Base-by-base conservation (phyloP, 441 rosid genomes). In the Brassica balearica region DNA sequence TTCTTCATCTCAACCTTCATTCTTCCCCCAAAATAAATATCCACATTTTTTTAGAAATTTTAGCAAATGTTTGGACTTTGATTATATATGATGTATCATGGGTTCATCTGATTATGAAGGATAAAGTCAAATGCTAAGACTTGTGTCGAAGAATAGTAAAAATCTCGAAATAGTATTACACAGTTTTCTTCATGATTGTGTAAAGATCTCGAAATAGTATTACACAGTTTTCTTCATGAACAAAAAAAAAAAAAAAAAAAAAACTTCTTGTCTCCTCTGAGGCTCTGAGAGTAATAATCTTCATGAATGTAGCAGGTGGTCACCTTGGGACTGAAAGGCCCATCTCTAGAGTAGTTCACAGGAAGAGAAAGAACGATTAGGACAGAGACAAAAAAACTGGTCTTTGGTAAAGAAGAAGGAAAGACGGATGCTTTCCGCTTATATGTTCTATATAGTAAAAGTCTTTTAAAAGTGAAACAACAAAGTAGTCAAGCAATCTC, bases 301-400 rank as follows among this genome's bases (percentile, higher is more conserved):
- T 77, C 85, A 58, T 71, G 79, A 32, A 71, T 75, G 69, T 36
- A 75, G 61, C 78, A 69, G 46, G 84, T 56, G 25, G 53, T 92
- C 95, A 93, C 96, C 98, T 93, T 73, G 97, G 98, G 77, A 86
- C 97, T 2, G 94, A 89, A 71, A 85, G 85, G 75, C 98, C 98
- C 77, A 88, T 80, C 91, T 86, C 98, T 93, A 84, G 56, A 80
- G 53, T 41, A 77, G 81, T 22, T 78, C 55, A 83, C 61, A 83
- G 12, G 73, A 78, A 76, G 53, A 34, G 59, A 46, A 14, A 75
- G 14, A 25, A 6, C 6, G 71, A 69, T 77, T 79, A 82, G 80
- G 63, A 19, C 68, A 69, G 65, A 72, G 22, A 68, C 59, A 62
- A 2, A 23, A 23, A 34, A 58, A 14, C 22, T 61, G 59, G 14